phyloP scores from a whole-genome alignment of 495 filamentous ascomycete species.

The Cryomyces minteri region DNA sequence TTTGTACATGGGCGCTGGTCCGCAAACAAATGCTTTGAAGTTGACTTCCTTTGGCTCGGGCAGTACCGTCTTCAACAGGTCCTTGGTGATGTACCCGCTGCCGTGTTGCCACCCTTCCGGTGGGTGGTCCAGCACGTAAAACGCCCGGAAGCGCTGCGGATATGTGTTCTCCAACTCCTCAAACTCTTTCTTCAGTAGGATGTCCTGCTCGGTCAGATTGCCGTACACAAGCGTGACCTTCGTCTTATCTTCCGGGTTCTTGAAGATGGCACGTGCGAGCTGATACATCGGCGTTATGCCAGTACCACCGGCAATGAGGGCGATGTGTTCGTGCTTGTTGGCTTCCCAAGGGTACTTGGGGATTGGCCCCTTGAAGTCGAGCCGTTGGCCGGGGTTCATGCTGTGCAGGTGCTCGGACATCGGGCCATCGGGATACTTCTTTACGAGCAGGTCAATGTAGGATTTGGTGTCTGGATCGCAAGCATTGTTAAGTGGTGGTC shows the following conservation, averaged over 20 bases:
- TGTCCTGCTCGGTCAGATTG: conserved; percentile 71
- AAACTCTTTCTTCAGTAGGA: conserved; percentile 70
- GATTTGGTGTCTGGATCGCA: conserved; percentile 39
- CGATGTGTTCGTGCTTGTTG: conserved; percentile 92
- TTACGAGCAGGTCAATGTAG: conserved; percentile 76
- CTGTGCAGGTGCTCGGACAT: conserved; percentile 82
- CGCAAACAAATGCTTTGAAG: conserved; percentile 84
- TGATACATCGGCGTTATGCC: conserved; percentile 94
- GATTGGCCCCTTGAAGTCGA: conserved; percentile 87
- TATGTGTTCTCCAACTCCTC: conserved; percentile 74
- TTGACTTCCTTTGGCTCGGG: conserved; percentile 79
- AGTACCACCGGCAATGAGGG: conserved; percentile 85
- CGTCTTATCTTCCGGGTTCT: conserved; percentile 87
- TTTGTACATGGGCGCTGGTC: conserved; percentile 85
- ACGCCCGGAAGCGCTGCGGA: conserved; percentile 80
- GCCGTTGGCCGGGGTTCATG: conserved; percentile 57
- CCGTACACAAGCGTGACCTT: conserved; percentile 91
- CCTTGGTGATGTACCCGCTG: conserved; percentile 69
- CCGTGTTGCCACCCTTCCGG: conserved; percentile 58
- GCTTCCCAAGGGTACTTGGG: conserved; percentile 81
- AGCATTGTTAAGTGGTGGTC: neutral
- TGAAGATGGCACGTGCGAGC: conserved; percentile 71
- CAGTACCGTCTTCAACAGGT: conserved; percentile 78
- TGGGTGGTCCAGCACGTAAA: conserved; percentile 79
- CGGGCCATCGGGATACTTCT: conserved; percentile 72